Conservation (phyloP, 192 early-diverging fungal genomes). For the Backusella macrospora region DNA sequence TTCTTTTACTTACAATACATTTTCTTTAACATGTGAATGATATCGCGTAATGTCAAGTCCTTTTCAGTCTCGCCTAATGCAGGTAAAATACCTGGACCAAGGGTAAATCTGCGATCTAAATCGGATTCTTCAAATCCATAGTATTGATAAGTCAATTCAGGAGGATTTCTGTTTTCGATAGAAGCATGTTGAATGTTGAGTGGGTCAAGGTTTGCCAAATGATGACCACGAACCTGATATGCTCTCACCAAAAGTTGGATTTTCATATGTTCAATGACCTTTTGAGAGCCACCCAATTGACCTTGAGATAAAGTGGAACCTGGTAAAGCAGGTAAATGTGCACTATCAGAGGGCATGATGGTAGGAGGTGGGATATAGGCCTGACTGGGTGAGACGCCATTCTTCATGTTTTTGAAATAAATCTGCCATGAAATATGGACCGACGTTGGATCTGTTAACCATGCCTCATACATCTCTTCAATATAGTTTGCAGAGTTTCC, state of each 20-base stretch:
- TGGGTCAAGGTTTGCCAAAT: constrained; percentile 92
- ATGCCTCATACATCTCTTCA: constrained; percentile 94
- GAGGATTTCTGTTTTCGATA: constrained; percentile 54
- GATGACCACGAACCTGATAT: constrained; percentile 95
- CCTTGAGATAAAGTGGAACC: constrained; percentile 46
- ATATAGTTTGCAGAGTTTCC: constrained; percentile 81
- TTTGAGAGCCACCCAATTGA: constrained; percentile 34
- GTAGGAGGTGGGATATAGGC: constrained; percentile 80
- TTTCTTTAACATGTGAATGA: constrained; percentile 73
- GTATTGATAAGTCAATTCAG: constrained; percentile 81
- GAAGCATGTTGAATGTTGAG: constrained; percentile 76
- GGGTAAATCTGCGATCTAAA: constrained; percentile 86
- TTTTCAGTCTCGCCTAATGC: constrained; percentile 71
- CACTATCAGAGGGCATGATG: constrained; percentile 68
- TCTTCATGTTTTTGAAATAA: constrained; percentile 83
- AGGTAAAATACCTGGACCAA: constrained; percentile 94
- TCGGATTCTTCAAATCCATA: constrained; percentile 95
- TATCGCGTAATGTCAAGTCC: constrained; percentile 88
- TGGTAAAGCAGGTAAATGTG: constrained; percentile 50
- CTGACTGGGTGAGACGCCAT: constrained; percentile 60
- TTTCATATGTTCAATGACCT: constrained; percentile 96
- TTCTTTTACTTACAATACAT: constrained; percentile 77
- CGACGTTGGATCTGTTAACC: constrained; percentile 82
- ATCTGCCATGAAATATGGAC: constrained; percentile 96
- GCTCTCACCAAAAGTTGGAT: constrained; percentile 95